Evolutionary conservation across 129 eudicot species (phyloP).

Genomic region (Tagetes patula): DNA sequence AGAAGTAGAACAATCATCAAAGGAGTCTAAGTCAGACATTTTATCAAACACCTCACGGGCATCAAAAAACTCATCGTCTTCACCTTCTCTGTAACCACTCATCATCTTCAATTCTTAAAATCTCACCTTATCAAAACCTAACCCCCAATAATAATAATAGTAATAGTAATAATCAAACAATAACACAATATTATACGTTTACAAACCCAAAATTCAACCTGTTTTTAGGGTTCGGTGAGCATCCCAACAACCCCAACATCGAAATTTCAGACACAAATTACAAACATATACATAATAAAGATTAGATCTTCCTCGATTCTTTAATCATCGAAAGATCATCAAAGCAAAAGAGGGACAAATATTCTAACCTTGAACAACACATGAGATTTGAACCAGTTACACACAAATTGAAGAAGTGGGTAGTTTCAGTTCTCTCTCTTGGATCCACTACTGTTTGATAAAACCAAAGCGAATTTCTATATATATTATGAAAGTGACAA

Average conservation of each 20-base stretch:
- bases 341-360: not conserved
- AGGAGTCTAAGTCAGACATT: slow-evolving; percentile 53
- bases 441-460: slow-evolving; percentile 13
- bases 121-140: slow-evolving; percentile 43
- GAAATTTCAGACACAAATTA: not conserved
- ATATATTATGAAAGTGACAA: slow-evolving; percentile 22
- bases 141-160: slow-evolving; percentile 16
- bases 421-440: slow-evolving; percentile 21
- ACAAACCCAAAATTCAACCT: not conserved
- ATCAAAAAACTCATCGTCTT: slow-evolving; percentile 61
- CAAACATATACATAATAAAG: slow-evolving; percentile 4
- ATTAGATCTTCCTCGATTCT: not conserved
- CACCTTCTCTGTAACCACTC: slow-evolving; percentile 45
- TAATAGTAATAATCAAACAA: slow-evolving; percentile 6
- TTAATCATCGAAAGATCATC: slow-evolving; percentile 13
- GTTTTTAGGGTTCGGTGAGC: not conserved
- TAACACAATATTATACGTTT: not conserved
- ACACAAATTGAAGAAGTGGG: slow-evolving; percentile 12
- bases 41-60: slow-evolving; percentile 52
- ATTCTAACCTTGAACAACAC: slow-evolving; percentile 31
- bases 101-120: slow-evolving; percentile 43
- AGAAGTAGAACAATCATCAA: slow-evolving; percentile 47
- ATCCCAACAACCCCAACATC: slow-evolving; percentile 13
- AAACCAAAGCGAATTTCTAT: not conserved
- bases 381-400: slow-evolving; percentile 18